Evolutionary conservation across 805 yeast species (phyloP).

Genomic region (Ogataea kodamae): DNA sequence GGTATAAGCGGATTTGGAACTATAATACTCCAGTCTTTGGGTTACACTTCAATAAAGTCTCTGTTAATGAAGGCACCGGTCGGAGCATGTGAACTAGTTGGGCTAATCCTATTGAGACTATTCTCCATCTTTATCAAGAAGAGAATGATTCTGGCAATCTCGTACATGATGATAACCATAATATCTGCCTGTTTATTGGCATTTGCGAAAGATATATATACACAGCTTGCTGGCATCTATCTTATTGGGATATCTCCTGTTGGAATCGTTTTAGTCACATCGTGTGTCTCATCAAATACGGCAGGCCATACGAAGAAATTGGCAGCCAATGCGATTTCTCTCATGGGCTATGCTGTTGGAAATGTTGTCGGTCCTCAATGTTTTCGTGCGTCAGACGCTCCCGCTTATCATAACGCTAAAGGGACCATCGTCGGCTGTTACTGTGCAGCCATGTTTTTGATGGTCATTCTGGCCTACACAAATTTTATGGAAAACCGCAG

Average conservation of each 20-base stretch:
- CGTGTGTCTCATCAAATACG: conserved; percentile 32
- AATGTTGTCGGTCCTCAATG: conserved; percentile 53
- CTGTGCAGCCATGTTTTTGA: conserved; percentile 31
- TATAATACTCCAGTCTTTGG: conserved; percentile 29
- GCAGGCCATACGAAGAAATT: conserved; percentile 54
- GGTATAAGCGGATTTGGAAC: conserved; percentile 46
- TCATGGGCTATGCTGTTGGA: conserved; percentile 41
- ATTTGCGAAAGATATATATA: conserved; percentile 16
- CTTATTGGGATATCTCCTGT: conserved; percentile 24
- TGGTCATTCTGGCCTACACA: conserved; percentile 36
- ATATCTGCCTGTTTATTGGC: conserved; percentile 33
- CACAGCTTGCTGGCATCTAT: conserved; percentile 31
- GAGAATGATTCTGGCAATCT: conserved; percentile 22
- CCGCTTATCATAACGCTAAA: conserved; percentile 50
- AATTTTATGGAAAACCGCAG: conserved; percentile 23
- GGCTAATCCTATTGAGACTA: conserved; percentile 32
- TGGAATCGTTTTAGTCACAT: conserved; percentile 27
- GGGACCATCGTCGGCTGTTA: conserved; percentile 12
- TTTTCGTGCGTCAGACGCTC: conserved; percentile 44
- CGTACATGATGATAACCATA: conserved; percentile 16
- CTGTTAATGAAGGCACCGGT: conserved; percentile 22
- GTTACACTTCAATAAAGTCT: conserved; percentile 26
- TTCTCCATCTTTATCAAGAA: conserved; percentile 24
- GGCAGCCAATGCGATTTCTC: conserved; percentile 34
- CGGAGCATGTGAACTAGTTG: conserved; percentile 33